Percentiles rank a stretch among this genome's conserved stretches.
phyloP scores from a whole-genome alignment of 106 monocot genomes.

The Agapanthus africanus region DNA sequence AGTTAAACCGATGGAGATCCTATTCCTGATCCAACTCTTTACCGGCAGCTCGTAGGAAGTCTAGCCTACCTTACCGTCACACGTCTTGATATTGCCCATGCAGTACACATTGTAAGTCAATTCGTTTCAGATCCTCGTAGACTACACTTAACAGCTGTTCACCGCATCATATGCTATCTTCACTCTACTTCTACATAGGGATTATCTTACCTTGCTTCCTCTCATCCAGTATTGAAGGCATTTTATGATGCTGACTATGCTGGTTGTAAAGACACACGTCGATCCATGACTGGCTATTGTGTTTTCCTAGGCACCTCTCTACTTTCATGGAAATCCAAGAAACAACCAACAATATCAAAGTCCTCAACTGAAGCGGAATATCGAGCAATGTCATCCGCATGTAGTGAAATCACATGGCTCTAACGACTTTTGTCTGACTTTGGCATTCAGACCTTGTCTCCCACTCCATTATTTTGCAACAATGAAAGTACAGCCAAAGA shows the following conservation, averaged over 20 bases:
- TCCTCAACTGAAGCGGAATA: not conserved
- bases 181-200: slow-evolving; percentile 6
- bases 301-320: slow-evolving; percentile 11
- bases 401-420: not conserved
- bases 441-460: not conserved
- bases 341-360: slow-evolving; percentile 1
- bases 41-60: slow-evolving; percentile 14
- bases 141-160: slow-evolving; percentile 13
- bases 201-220: too few species aligned
- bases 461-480: not conserved
- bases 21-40: too few species aligned
- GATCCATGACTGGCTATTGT: not conserved
- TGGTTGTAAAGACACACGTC: not conserved
- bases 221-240: not conserved
- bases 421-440: not conserved
- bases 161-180: slow-evolving; percentile 20
- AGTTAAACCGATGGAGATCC: too few species aligned
- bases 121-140: slow-evolving; percentile 14
- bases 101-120: not conserved
- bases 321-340: slow-evolving; percentile 19
- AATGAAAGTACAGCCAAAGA: not conserved
- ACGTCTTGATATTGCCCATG: slow-evolving; percentile 12
- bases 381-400: not conserved
- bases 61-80: not conserved
- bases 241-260: slow-evolving; percentile 2